Conservation (phyloP, 176 grass and related monocot genomes). For the Rhynchospora breviuscula region DNA sequence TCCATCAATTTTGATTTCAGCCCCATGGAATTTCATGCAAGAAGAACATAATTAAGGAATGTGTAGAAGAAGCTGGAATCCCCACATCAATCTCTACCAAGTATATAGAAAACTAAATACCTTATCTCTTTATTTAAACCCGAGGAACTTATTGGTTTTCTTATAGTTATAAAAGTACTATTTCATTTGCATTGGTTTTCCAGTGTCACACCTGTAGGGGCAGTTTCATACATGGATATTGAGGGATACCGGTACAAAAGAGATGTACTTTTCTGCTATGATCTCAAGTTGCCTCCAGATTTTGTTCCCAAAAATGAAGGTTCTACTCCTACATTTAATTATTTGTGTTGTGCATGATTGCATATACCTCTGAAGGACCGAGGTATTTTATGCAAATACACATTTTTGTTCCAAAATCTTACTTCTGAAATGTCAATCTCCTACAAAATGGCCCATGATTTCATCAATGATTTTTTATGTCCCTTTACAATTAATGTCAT, state of each 20-base stretch:
- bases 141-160: background rate
- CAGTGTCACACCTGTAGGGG: conserved; percentile 70
- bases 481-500: background rate
- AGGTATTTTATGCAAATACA: background rate
- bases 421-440: background rate
- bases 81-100: conserved; percentile 61
- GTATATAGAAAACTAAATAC: conserved; percentile 25
- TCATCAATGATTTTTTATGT: background rate
- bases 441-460: background rate
- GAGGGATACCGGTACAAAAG: conserved; percentile 84
- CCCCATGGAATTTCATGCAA: conserved; percentile 85
- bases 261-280: conserved; percentile 95
- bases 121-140: background rate
- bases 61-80: conserved; percentile 96
- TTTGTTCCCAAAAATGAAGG: conserved; percentile 88
- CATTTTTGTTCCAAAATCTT: background rate
- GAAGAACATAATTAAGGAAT: conserved; percentile 86
- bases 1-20: conserved; percentile 28
- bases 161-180: conserved; percentile 7
- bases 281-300: conserved; percentile 65
- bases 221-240: conserved; percentile 72
- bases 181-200: conserved; percentile 3
- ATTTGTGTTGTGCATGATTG: conserved; percentile 1
- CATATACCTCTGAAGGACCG: background rate
- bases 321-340: conserved; percentile 1